Percentiles rank a stretch among this genome's conserved stretches.
phyloP scores from a whole-genome alignment of 2,329 filamentous ascomycete species.

The Xylaria sp. region DNA sequence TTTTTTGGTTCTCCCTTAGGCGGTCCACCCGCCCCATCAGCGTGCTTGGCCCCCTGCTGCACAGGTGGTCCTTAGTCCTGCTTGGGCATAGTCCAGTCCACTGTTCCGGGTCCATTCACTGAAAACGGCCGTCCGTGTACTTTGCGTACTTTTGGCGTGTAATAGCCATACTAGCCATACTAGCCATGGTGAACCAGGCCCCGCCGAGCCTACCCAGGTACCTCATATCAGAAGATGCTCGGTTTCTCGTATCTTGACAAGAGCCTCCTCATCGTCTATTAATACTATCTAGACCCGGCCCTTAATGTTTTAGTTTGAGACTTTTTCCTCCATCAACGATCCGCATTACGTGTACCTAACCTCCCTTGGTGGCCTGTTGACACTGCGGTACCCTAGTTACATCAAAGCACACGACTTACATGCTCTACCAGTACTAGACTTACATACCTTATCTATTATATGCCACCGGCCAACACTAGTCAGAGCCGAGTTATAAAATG shows the following conservation, averaged over 20 bases:
- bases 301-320: background rate
- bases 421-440: background rate
- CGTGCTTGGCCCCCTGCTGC: constrained; percentile 14
- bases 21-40: background rate
- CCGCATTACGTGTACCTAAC: constrained; percentile 1
- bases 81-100: constrained; percentile 28
- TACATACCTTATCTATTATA: background rate
- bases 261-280: constrained; percentile 26
- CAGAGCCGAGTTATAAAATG: constrained; percentile 23
- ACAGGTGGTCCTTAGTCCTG: constrained; percentile 23
- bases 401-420: constrained; percentile 1
- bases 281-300: constrained; percentile 12
- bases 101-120: constrained; percentile 28
- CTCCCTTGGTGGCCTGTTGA: background rate
- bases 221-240: constrained; percentile 15
- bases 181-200: background rate
- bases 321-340: background rate
- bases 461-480: background rate
- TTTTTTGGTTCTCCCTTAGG: constrained; percentile 22
- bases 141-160: constrained; percentile 25
- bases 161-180: no score
- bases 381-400: background rate
- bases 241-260: constrained; percentile 9
- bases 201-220: background rate
- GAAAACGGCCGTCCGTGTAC: constrained; percentile 33